phyloP scores from a whole-genome alignment of 2,329 filamentous ascomycete species.

The Aureobasidium sp. region DNA sequence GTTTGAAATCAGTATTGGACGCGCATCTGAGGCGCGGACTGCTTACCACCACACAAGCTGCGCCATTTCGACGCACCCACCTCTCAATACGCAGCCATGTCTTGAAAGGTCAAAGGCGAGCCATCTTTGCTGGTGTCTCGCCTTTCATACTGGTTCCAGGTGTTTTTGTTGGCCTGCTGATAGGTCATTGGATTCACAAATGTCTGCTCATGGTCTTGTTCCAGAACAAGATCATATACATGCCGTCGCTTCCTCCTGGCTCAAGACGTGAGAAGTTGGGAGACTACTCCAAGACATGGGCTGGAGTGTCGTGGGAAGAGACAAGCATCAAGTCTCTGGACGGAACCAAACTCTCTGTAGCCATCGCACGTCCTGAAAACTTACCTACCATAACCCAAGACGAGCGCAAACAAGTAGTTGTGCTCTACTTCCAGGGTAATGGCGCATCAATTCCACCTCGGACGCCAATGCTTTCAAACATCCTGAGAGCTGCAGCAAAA shows the following conservation, averaged over 20 bases:
- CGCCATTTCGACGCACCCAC: not conserved
- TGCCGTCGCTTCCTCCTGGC: slow-evolving; percentile 67
- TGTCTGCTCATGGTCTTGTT: slow-evolving; percentile 69
- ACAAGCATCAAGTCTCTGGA: slow-evolving; percentile 54
- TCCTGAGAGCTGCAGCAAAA: slow-evolving; percentile 29
- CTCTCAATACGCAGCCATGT: not conserved
- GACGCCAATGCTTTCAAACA: slow-evolving; percentile 39
- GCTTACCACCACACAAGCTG: not conserved
- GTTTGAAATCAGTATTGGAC: not conserved
- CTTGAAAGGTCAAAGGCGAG: slow-evolving; percentile 8
- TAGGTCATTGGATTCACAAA: slow-evolving; percentile 57
- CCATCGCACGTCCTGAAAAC: slow-evolving; percentile 35
- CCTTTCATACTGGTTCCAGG: slow-evolving; percentile 50
- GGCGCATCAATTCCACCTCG: slow-evolving; percentile 40
- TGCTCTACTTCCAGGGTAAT: slow-evolving; percentile 47
- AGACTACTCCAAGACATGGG: slow-evolving; percentile 55
- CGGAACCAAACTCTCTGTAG: slow-evolving; percentile 57
- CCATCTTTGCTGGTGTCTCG: slow-evolving; percentile 27
- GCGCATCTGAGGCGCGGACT: not conserved
- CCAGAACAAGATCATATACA: slow-evolving; percentile 78
- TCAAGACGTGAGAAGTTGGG: slow-evolving; percentile 58
- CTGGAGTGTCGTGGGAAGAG: slow-evolving; percentile 61
- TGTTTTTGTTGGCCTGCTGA: slow-evolving; percentile 58
- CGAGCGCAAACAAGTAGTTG: slow-evolving; percentile 20
- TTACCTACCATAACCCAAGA: not conserved